Evolutionary conservation across 768 basidiomycete genomes (phyloP).

Genomic region (Tricholoma saponaceum): DNA sequence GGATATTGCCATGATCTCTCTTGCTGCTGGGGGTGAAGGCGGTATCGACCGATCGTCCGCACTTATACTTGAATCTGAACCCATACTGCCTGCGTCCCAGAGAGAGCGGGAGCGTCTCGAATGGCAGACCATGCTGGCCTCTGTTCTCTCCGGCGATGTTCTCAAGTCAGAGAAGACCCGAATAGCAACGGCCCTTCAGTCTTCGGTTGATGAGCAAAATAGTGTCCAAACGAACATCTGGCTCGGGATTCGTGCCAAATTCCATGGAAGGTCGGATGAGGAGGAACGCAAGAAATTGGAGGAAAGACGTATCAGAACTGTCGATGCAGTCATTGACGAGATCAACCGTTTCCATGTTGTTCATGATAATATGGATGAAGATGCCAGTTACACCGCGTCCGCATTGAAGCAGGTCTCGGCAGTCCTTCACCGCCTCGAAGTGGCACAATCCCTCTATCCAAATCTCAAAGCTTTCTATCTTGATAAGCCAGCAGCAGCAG

Average conservation of each 20-base stretch:
- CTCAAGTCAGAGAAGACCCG: conserved; percentile 93
- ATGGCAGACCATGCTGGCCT: conserved; percentile 95
- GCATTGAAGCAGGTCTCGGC: conserved; percentile 61
- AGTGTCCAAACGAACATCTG: conserved; percentile 71
- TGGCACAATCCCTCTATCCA: conserved; percentile 85
- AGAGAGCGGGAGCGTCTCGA: conserved; percentile 83
- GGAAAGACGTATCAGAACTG: conserved; percentile 75
- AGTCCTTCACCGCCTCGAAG: conserved; percentile 71
- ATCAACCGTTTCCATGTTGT: conserved; percentile 70
- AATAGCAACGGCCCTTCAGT: conserved; percentile 75
- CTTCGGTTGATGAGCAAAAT: conserved; percentile 65
- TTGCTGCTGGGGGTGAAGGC: conserved; percentile 38
- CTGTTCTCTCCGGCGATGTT: conserved; percentile 91
- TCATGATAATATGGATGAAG: conserved; percentile 27
- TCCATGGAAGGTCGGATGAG: conserved; percentile 72
- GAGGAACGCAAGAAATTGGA: conserved; percentile 83
- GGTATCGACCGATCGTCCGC: conserved; percentile 47
- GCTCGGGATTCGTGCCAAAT: conserved; percentile 86
- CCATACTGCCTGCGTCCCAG: conserved; percentile 60
- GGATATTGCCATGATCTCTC: conserved; percentile 41
- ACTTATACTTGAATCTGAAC: conserved; percentile 56
- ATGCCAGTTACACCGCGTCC: conserved; percentile 31
- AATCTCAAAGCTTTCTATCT: conserved; percentile 72
- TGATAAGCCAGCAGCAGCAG: conserved; percentile 72
- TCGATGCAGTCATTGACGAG: conserved; percentile 83